Evolutionary conservation across 2,329 filamentous ascomycete species (phyloP).

Genomic region (Myrmaecium sp.): DNA sequence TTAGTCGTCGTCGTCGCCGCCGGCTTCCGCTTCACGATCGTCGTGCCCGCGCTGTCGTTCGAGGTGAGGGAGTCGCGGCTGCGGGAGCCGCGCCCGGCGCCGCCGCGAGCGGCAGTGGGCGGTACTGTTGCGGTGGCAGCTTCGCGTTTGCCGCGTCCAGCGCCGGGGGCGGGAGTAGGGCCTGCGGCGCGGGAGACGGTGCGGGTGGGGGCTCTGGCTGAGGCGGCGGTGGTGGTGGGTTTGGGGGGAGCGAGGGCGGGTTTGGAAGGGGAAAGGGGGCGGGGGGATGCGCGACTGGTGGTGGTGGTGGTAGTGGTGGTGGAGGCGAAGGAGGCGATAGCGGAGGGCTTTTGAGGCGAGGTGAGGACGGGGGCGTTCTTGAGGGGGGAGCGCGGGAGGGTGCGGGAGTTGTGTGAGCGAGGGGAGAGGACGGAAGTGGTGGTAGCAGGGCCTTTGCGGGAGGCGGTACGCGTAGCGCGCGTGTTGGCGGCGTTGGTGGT

Average conservation of each 20-base stretch:
- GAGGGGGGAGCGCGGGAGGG: constrained; percentile 40
- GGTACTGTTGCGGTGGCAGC: constrained; percentile 19
- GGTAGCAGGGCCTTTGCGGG: constrained; percentile 11
- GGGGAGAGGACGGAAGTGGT: constrained; percentile 57
- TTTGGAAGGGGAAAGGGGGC: not conserved
- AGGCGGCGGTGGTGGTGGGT: constrained; percentile 15
- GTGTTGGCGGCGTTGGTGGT: constrained; percentile 12
- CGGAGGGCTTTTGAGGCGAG: constrained; percentile 32
- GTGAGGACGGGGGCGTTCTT: constrained; percentile 31
- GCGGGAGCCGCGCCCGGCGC: constrained; percentile 19
- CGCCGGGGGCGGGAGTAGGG: constrained; percentile 4
- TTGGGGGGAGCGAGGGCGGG: not conserved
- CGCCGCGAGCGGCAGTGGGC: constrained; percentile 29
- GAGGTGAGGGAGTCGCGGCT: constrained; percentile 48
- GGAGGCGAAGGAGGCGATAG: too few species aligned
- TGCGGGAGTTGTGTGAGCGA: constrained; percentile 63
- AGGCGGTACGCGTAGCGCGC: constrained; percentile 14
- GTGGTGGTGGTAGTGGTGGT: constrained; percentile 2
- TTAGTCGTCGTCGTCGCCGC: constrained; percentile 6
- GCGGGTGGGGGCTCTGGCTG: constrained; percentile 21
- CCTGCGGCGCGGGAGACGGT: constrained; percentile 18
- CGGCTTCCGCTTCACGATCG: constrained; percentile 41
- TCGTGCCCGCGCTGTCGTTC: constrained; percentile 42
- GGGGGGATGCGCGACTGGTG: constrained; percentile 1
- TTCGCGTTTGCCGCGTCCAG: constrained; percentile 9